Conservation (phyloP, 805 yeast species). For the Metschnikowia bowlesiae region DNA sequence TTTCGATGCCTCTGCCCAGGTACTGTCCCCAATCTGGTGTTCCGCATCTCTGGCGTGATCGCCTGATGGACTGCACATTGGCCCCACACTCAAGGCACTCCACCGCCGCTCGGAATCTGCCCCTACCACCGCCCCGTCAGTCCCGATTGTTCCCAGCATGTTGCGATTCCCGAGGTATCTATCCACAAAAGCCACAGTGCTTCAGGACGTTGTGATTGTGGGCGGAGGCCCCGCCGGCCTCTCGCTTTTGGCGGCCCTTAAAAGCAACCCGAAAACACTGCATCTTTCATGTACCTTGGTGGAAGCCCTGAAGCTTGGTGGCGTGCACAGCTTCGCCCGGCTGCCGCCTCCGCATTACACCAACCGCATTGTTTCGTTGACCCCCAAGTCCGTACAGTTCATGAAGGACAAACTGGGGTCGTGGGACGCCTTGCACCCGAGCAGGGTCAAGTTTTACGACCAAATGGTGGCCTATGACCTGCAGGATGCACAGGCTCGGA, state of each 20-base stretch:
- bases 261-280: conserved; percentile 58
- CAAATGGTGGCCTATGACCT: conserved; percentile 87
- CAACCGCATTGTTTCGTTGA: conserved; percentile 80
- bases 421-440: conserved; percentile 64
- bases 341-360: conserved; percentile 51
- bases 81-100: neutral
- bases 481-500: conserved; percentile 51
- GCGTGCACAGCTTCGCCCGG: conserved; percentile 44
- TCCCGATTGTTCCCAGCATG: conserved; percentile 1
- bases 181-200: conserved; percentile 12
- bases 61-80: too few relatives aligned
- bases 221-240: conserved; percentile 99
- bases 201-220: conserved; percentile 72
- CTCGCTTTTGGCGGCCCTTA: conserved; percentile 76
- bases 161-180: conserved; percentile 8
- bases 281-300: conserved; percentile 62
- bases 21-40: too few relatives aligned
- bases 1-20: too few relatives aligned
- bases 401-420: conserved; percentile 63
- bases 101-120: too few relatives aligned
- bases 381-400: conserved; percentile 72
- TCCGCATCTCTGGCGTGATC: too few relatives aligned
- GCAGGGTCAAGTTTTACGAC: conserved; percentile 77
- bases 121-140: neutral
- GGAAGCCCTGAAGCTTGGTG: conserved; percentile 62